Percentiles rank a stretch among this genome's conserved stretches.
Evolutionary conservation across 805 yeast genomes (phyloP).

Genomic region (Spencermartinsiella europaea): DNA sequence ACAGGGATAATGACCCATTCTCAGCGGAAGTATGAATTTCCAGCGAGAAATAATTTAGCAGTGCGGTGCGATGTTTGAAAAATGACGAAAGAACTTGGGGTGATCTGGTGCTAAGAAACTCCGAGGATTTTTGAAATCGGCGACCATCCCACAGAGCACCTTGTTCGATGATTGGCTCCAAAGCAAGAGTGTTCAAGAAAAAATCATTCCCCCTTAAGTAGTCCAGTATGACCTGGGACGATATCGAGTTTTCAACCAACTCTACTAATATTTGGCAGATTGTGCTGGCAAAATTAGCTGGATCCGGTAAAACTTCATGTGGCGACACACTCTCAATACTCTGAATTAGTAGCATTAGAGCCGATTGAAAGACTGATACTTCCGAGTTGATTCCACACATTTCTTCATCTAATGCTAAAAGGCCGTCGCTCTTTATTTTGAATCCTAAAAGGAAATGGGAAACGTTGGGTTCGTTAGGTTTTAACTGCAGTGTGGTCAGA

Average conservation of each 20-base stretch:
- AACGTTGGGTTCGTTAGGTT: slow-evolving; percentile 39
- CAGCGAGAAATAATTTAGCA: slow-evolving; percentile 61
- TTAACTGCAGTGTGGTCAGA: slow-evolving; percentile 38
- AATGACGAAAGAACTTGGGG: slow-evolving; percentile 50
- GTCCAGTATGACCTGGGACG: slow-evolving; percentile 47
- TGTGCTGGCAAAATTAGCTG: slow-evolving; percentile 53
- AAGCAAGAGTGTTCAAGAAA: slow-evolving; percentile 45
- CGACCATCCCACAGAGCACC: slow-evolving; percentile 51
- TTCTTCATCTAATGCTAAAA: slow-evolving; percentile 41
- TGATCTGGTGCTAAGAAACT: slow-evolving; percentile 36
- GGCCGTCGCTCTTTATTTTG: slow-evolving; percentile 45
- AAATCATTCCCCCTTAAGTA: slow-evolving; percentile 49
- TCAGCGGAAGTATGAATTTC: slow-evolving; percentile 60
- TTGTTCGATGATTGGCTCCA: slow-evolving; percentile 51
- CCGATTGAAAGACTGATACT: slow-evolving; percentile 50
- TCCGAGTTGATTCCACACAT: slow-evolving; percentile 50
- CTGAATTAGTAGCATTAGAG: slow-evolving; percentile 47
- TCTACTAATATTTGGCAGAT: slow-evolving; percentile 59
- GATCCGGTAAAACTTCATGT: slow-evolving; percentile 43
- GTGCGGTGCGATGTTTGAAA: slow-evolving; percentile 52
- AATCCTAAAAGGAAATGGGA: slow-evolving; percentile 80
- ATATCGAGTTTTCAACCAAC: slow-evolving; percentile 51
- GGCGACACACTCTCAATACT: slow-evolving; percentile 40
- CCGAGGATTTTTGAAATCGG: slow-evolving; percentile 36
- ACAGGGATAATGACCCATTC: slow-evolving; percentile 45